A percentile compares a stretch with the other conserved stretches of the same genome.
Evolutionary conservation across 768 basidiomycete genomes (phyloP).

Genomic region (Tylopilus vinaceipallidus): DNA sequence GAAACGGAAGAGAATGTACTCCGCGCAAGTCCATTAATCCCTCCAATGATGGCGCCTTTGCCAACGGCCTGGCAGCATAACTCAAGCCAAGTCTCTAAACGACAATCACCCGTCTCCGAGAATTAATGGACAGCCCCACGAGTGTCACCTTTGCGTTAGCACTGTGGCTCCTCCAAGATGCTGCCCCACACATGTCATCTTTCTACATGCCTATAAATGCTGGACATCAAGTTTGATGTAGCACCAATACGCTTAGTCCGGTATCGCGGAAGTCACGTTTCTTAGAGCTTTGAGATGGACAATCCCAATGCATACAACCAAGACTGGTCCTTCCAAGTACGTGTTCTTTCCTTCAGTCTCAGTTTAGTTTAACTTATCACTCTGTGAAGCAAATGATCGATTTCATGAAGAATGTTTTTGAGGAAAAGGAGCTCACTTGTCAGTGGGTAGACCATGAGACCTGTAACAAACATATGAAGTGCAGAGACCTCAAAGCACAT

Average conservation of each 20-base stretch:
- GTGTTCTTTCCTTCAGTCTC: not conserved
- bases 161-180: not conserved
- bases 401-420: constrained; percentile 3
- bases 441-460: not conserved
- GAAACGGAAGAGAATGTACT: not conserved
- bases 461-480: not conserved
- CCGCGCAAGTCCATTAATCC: not conserved
- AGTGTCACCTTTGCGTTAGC: not conserved
- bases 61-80: constrained; percentile 1
- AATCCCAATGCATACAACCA: not conserved
- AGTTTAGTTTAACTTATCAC: not conserved
- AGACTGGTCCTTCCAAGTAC: not conserved
- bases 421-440: not conserved
- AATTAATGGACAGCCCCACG: not conserved
- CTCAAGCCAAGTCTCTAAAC: not conserved
- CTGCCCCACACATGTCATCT: constrained; percentile 1
- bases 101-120: not conserved
- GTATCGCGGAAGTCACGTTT: not conserved
- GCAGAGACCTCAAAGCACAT: constrained; percentile 3
- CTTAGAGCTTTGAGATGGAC: not conserved
- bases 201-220: constrained; percentile 7
- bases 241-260: not conserved
- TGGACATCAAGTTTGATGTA: not conserved
- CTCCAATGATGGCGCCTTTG: not conserved
- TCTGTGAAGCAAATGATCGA: constrained; percentile 1